A percentile compares a stretch with the other conserved stretches of the same genome.
phyloP scores from a whole-genome alignment of 768 basidiomycete species.

The Lanmaoa rubissima region DNA sequence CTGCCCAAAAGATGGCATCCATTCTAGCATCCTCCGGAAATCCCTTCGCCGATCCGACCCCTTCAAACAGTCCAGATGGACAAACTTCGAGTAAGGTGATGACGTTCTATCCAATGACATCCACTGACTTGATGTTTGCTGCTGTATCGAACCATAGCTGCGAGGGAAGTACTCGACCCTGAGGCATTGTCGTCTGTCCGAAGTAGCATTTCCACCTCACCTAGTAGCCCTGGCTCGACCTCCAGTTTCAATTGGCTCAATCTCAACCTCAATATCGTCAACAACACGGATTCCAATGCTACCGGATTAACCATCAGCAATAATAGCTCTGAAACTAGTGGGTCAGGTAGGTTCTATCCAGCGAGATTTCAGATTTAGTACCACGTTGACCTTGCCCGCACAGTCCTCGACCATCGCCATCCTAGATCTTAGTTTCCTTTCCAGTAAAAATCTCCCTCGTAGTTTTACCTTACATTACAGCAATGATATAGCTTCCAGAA shows the following conservation, averaged over 20 bases:
- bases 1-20: not conserved
- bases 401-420: not conserved
- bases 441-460: not conserved
- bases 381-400: not conserved
- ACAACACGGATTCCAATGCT: not conserved
- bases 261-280: not conserved
- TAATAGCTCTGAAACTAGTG: not conserved
- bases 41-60: not conserved
- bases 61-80: not conserved
- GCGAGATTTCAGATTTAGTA: not conserved
- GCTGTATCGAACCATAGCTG: not conserved
- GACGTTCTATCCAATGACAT: not conserved
- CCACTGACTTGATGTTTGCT: not conserved
- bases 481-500: not conserved
- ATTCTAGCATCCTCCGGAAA: not conserved
- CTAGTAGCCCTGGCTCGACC: not conserved
- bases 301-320: not conserved
- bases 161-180: not conserved
- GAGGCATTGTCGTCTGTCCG: not conserved
- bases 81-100: not conserved
- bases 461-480: not conserved
- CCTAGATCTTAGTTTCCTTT: not conserved
- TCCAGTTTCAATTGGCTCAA: not conserved
- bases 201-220: not conserved
- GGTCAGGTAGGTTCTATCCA: not conserved